These are phyloP conservation scores for Cenchrus americanus DNA, from an alignment of 176 grass and related monocot genomes.

Conservation along the genomic window DNA sequence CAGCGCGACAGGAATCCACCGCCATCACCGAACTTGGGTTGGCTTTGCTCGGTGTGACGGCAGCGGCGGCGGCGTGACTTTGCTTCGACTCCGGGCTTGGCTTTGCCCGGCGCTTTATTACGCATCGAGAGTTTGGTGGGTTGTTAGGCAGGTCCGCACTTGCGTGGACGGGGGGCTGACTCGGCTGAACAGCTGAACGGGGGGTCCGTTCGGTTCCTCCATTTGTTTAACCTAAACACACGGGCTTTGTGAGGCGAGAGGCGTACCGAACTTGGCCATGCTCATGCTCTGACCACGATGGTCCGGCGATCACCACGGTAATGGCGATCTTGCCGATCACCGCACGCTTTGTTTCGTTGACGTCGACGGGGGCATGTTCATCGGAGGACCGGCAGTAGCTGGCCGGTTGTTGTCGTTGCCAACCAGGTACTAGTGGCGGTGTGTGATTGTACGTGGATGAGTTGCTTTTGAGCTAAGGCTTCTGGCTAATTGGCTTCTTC, in stretches of 20 bases:
- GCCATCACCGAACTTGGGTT: too few species aligned
- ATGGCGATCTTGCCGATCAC: background rate
- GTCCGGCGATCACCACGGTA: background rate
- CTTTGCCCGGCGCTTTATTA: background rate
- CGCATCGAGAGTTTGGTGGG: background rate
- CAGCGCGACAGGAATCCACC: too few species aligned
- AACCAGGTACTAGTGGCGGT: background rate
- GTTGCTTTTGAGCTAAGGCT: slow-evolving; percentile 42
- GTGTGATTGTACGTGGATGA: background rate
- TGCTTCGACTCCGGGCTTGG: slow-evolving; percentile 20
- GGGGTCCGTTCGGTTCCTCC: background rate
- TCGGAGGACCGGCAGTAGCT: background rate
- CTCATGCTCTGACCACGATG: background rate
- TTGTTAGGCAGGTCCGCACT: slow-evolving; percentile 12
- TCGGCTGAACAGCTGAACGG: background rate
- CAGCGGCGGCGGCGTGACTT: background rate
- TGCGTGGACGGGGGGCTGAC: slow-evolving; percentile 5
- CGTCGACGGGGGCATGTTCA: too few species aligned
- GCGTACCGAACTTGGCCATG: background rate
- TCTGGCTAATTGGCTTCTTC: background rate
- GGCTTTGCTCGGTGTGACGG: too few species aligned
- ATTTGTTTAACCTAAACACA: background rate
- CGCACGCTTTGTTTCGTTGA: background rate
- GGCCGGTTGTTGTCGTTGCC: background rate
- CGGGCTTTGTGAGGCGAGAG: background rate